Base-by-base conservation (phyloP, 805 yeast species). In the Saccharomycopsis oosterbeekiorum region DNA sequence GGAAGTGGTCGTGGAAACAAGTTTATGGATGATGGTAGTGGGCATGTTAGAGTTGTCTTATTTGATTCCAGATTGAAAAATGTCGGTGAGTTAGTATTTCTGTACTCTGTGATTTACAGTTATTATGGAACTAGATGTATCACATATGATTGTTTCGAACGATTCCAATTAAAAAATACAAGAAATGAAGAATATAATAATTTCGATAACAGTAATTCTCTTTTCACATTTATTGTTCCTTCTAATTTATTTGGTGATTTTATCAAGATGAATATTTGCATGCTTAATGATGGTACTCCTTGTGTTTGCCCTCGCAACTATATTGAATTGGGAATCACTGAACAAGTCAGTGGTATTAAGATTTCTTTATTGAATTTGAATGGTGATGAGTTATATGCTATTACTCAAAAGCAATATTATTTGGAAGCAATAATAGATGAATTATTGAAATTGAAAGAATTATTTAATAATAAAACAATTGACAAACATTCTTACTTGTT, bases 221-320 rank as follows among this genome's bases (percentile, higher is more conserved):
- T 77, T 24, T 78, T 85, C 50, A 85, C 94, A 14, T 84, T 89
- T 69, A 96, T 93, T 15, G 92, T 97, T 0, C 91, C 97, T 0
- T 90, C 97, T 0, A 91, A 97, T 1, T 75, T 94, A 59, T 81
- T 85, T 26, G 98, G 98, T 14, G 85, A 82, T 60, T 94, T 90
- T 70, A 77, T 84, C 51, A 80, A 87, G 55, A 73, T 89, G 19
- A 82, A 81, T 62, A 84, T 93, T 1, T 87, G 89, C 62, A 70
- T 87, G 36, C 78, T 93, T 24, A 80, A 82, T 62, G 98, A 94
- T 74, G 89, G 93, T 11, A 88, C 93, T 0, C 93, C 97, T 0
- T 81, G 93, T 26, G 88, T 88, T 1, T 84, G 91, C 64, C 96
- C 96, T 0, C 74, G 76, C 39, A 81, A 87, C 81, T 75, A 81